Percentiles rank a stretch among this genome's conserved stretches.
Conservation (phyloP, 495 filamentous ascomycete genomes). For the Pseudevernia furfuracea region DNA sequence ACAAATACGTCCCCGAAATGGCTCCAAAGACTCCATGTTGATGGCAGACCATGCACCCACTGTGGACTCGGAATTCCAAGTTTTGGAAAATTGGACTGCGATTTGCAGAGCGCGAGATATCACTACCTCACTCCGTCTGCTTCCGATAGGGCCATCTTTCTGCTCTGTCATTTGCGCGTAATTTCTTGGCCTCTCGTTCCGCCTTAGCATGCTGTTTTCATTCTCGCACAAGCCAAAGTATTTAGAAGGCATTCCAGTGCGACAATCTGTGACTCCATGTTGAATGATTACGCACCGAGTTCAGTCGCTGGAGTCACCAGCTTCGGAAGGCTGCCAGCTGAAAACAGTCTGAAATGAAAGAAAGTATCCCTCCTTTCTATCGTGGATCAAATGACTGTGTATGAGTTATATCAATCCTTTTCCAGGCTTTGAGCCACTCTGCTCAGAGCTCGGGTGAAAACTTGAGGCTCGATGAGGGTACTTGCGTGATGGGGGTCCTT, state of each 20-base stretch:
- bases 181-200: neutral
- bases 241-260: neutral
- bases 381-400: neutral
- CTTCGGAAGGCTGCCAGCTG: neutral
- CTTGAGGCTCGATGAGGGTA: neutral
- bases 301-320: neutral
- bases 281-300: neutral
- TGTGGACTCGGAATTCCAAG: neutral
- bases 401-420: neutral
- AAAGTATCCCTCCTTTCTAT: neutral
- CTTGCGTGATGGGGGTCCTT: neutral
- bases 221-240: neutral
- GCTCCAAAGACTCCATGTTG: neutral
- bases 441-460: neutral
- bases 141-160: neutral
- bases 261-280: neutral
- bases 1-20: neutral
- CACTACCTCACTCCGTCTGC: neutral
- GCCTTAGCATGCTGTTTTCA: neutral
- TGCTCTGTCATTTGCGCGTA: neutral
- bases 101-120: neutral
- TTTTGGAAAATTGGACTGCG: neutral
- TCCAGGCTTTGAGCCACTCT: neutral
- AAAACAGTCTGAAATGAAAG: too few relatives aligned
- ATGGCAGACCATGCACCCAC: neutral